A percentile compares a stretch with the other conserved stretches of the same genome.
These are phyloP conservation scores for Eragrostis nindensis DNA, from an alignment of 176 grass and related monocot species.

Conservation along the genomic window DNA sequence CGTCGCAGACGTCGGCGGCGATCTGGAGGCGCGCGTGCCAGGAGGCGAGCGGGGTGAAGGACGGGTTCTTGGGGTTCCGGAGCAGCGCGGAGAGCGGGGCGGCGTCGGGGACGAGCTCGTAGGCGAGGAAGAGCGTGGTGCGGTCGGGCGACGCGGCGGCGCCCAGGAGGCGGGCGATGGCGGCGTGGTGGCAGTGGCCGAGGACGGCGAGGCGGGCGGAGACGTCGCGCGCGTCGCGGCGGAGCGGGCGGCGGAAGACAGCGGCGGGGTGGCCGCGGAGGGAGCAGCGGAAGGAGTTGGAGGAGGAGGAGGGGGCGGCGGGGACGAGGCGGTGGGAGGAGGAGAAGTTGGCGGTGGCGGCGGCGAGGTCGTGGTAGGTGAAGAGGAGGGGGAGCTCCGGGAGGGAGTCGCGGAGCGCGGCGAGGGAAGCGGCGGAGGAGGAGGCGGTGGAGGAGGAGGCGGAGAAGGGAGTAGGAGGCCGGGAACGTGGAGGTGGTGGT, in stretches of 20 bases:
- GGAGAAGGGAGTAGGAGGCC: slow-evolving; percentile 10
- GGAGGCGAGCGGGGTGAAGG: slow-evolving; percentile 67
- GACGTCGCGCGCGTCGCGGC: slow-evolving; percentile 48
- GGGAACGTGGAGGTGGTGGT: background rate
- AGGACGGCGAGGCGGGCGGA: slow-evolving; percentile 46
- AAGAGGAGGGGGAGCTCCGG: slow-evolving; percentile 60
- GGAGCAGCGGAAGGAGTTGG: slow-evolving; percentile 66
- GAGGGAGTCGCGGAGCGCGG: slow-evolving; percentile 65
- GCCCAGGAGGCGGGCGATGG: slow-evolving; percentile 79
- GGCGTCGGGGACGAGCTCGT: slow-evolving; percentile 65
- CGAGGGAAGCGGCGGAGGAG: slow-evolving; percentile 55
- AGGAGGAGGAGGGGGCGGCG: background rate
- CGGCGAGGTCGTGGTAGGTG: slow-evolving; percentile 62
- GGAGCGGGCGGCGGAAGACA: slow-evolving; percentile 77
- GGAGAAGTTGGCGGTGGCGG: slow-evolving; percentile 73
- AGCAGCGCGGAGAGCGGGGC: slow-evolving; percentile 62
- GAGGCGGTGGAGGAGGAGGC: slow-evolving; percentile 36
- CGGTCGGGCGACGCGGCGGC: slow-evolving; percentile 67
- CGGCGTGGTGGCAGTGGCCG: slow-evolving; percentile 81
- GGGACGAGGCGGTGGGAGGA: slow-evolving; percentile 53
- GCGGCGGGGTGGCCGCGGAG: slow-evolving; percentile 68
- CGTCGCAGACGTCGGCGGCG: slow-evolving; percentile 70
- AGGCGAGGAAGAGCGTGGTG: slow-evolving; percentile 72
- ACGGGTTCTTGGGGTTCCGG: slow-evolving; percentile 71
- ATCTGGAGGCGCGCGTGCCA: slow-evolving; percentile 75